Base-by-base conservation (phyloP, 495 filamentous ascomycete species). In the Lophium mytilinum region DNA sequence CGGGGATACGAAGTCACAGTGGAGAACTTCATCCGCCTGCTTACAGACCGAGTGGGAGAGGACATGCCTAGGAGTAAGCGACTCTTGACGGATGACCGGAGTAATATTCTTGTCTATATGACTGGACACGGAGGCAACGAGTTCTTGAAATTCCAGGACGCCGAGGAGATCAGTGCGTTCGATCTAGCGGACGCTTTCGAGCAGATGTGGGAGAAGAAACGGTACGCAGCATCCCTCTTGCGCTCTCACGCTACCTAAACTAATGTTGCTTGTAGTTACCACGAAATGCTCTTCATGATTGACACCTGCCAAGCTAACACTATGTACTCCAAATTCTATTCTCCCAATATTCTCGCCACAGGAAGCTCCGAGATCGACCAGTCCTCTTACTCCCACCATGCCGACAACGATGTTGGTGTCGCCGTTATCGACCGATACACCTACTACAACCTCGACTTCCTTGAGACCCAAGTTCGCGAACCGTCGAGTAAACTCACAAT, bases 151-250 rank as follows among this genome's bases (percentile, higher is more conserved):
- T 98, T 98, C 71, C 93, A 98, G 68, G 93, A 98, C 60, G 86
- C 89, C 24, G 93, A 98, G 74, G 93, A 98, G 72, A 96, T 98
- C 47, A 90, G 89, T 55, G 88, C 89, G 0, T 96, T 92, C 72
- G 93, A 98, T 76, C 73, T 98, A 50, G 93, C 93, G 24, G 88
- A 98, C 75, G 93, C 94, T 11, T 97, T 98, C 70, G 92, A 92
- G 71, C 93, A 98, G 80, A 98, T 98, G 93, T 96, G 91, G 89
- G 94, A 98, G 76, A 98, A 98, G 83, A 90, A 91, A 75, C 80
- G 93, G 73, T 91, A 79, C 54, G 68, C 55, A 12, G n/a, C 37
- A 5, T 21, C 0, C 41, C 0, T 11, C 15, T 37, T 24, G 14
- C 39, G n/a, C 19, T 14, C 9, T 37, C 11, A 24, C 24, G 15